A percentile compares a stretch with the other conserved stretches of the same genome.
phyloP scores from a whole-genome alignment of 148 eudicot genomes.

The Vaccinium macrocarpon region DNA sequence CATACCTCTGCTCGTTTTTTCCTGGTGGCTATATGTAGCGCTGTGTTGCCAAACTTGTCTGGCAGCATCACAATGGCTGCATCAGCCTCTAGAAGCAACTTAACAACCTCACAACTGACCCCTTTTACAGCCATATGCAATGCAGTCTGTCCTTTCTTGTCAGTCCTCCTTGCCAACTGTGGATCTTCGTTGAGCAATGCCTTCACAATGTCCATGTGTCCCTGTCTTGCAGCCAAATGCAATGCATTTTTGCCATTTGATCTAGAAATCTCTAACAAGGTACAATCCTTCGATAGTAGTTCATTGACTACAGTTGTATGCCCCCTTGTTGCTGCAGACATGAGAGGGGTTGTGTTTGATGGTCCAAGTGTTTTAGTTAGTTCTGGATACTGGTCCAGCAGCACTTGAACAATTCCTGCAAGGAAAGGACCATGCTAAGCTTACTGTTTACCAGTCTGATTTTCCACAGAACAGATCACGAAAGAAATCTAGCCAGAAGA shows the following conservation, averaged over 20 bases:
- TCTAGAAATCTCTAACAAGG: slow-evolving; percentile 57
- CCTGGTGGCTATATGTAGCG: slow-evolving; percentile 82
- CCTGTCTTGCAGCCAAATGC: slow-evolving; percentile 80
- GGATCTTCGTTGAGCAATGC: slow-evolving; percentile 70
- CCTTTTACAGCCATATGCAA: slow-evolving; percentile 96
- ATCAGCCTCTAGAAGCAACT: slow-evolving; percentile 74
- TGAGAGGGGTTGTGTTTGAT: slow-evolving; percentile 73
- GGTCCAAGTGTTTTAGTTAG: slow-evolving; percentile 64
- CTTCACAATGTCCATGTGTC: slow-evolving; percentile 74
- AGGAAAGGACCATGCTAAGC: neutral
- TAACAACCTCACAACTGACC: slow-evolving; percentile 67
- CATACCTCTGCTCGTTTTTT: slow-evolving; percentile 80
- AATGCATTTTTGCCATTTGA: slow-evolving; percentile 86
- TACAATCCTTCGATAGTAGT: slow-evolving; percentile 64
- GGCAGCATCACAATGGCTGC: slow-evolving; percentile 75
- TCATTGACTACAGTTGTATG: slow-evolving; percentile 68
- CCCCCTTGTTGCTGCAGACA: slow-evolving; percentile 77
- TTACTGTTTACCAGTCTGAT: neutral
- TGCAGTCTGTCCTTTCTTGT: slow-evolving; percentile 85
- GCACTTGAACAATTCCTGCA: slow-evolving; percentile 73
- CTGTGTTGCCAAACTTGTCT: slow-evolving; percentile 83
- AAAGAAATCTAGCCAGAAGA: slow-evolving; percentile 8
- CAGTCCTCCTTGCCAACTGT: slow-evolving; percentile 68
- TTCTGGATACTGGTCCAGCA: slow-evolving; percentile 63
- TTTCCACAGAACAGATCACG: neutral